phyloP scores from a whole-genome alignment of 306 rosid genomes.

The Quercus berberidifolia region DNA sequence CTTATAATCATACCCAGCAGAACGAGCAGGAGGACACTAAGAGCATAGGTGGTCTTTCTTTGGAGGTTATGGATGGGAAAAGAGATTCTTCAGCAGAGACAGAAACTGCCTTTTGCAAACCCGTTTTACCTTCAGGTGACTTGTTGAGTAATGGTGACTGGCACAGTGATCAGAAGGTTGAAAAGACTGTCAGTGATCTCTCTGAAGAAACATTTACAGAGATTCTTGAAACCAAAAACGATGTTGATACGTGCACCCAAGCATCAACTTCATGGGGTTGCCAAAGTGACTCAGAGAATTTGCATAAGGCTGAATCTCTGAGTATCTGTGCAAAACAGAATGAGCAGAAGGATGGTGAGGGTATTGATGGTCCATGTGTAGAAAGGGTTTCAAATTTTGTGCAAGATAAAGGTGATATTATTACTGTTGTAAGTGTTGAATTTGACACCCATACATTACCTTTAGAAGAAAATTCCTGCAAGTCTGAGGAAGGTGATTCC shows the following conservation, averaged over 20 bases:
- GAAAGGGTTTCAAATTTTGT: conserved; percentile 5
- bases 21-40: conserved; percentile 41
- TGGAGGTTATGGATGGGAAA: conserved; percentile 27
- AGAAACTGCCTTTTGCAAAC: conserved; percentile 36
- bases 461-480: conserved; percentile 30
- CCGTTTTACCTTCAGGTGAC: conserved; percentile 23
- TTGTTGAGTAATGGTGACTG: conserved; percentile 23
- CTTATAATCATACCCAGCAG: conserved; percentile 30
- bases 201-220: conserved; percentile 34
- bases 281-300: conserved; percentile 28
- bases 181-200: conserved; percentile 28
- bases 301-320: conserved; percentile 37
- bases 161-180: conserved; percentile 31
- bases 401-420: conserved; percentile 19
- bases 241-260: conserved; percentile 25
- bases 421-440: conserved; percentile 20
- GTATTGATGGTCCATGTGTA: conserved; percentile 7
- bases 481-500: conserved; percentile 33
- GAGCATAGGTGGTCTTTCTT: conserved; percentile 27
- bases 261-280: conserved; percentile 30
- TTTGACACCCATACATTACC: conserved; percentile 22
- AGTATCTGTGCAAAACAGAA: conserved; percentile 22
- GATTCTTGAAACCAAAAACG: conserved; percentile 37
- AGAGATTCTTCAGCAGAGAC: conserved; percentile 29
- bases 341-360: conserved; percentile 28